Conservation (phyloP, 306 rosid genomes). For the Geum urbanum region DNA sequence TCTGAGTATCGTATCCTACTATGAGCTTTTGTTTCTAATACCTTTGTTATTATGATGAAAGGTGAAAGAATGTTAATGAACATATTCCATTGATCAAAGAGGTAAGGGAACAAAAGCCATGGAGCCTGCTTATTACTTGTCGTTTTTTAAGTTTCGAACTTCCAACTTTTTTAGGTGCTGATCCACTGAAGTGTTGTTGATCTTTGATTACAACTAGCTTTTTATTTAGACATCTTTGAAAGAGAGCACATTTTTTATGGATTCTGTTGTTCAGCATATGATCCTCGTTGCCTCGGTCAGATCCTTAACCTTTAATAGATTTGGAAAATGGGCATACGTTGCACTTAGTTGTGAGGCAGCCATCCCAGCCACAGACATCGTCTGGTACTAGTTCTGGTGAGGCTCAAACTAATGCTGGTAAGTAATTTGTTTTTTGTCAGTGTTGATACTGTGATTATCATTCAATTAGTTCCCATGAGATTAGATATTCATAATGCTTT, state of each 20-base stretch:
- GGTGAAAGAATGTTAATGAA: not conserved
- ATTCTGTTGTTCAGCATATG: not conserved
- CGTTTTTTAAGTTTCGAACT: not conserved
- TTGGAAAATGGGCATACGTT: conserved; percentile 92
- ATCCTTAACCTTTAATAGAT: conserved; percentile 59
- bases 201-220: not conserved
- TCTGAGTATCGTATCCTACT: conserved; percentile 90
- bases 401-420: conserved; percentile 37
- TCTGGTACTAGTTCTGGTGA: conserved; percentile 54
- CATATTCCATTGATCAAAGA: not conserved
- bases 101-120: not conserved
- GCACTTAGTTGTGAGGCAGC: conserved; percentile 94
- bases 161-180: not conserved
- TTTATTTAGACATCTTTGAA: not conserved
- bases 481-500: conserved; percentile 14
- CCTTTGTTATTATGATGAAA: too few species aligned
- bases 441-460: not conserved
- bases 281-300: conserved; percentile 1
- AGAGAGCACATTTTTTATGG: not conserved
- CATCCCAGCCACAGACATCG: conserved; percentile 53
- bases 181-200: not conserved
- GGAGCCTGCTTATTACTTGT: not conserved
- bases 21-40: not conserved
- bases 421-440: conserved; percentile 24
- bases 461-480: conserved; percentile 2